These are phyloP conservation scores for Bertia moriformis DNA, from an alignment of 2,329 filamentous ascomycete genomes.

Conservation along the genomic window DNA sequence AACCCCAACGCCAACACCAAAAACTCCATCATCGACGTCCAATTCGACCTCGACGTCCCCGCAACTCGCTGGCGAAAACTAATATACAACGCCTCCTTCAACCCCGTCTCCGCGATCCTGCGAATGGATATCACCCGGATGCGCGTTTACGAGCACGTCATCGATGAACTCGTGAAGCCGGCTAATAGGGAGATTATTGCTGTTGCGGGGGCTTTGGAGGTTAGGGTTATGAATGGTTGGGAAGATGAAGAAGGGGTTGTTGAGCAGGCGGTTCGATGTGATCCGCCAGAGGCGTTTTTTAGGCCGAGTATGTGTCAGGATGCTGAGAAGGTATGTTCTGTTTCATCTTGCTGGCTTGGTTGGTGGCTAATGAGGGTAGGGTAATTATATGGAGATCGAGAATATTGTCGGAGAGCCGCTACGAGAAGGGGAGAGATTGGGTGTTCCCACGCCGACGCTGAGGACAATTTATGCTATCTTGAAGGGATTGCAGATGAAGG, in stretches of 20 bases:
- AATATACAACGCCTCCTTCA: neutral
- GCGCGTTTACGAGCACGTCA: conserved; percentile 23
- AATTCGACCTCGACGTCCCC: too few species aligned
- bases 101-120: conserved; percentile 14
- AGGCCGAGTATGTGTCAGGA: conserved; percentile 40
- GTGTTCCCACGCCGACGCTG: conserved; percentile 33
- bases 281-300: conserved; percentile 31
- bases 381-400: conserved; percentile 40
- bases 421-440: conserved; percentile 27
- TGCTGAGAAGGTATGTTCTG: conserved; percentile 22
- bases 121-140: conserved; percentile 34
- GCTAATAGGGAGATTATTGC: conserved; percentile 36
- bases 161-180: conserved; percentile 31
- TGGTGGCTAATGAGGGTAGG: conserved; percentile 11
- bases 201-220: conserved; percentile 27
- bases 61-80: conserved; percentile 21
- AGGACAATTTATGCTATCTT: conserved; percentile 29
- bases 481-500: conserved; percentile 29
- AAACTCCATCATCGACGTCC: too few species aligned
- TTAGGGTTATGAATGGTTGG: too few species aligned
- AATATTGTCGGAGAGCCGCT: conserved; percentile 41
- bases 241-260: too few species aligned
- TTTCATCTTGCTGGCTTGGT: neutral
- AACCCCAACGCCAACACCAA: conserved; percentile 26
- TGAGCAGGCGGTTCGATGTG: too few species aligned